Base-by-base conservation (phyloP, 1,284 basidiomycete species). In the Lentinus polychrous region DNA sequence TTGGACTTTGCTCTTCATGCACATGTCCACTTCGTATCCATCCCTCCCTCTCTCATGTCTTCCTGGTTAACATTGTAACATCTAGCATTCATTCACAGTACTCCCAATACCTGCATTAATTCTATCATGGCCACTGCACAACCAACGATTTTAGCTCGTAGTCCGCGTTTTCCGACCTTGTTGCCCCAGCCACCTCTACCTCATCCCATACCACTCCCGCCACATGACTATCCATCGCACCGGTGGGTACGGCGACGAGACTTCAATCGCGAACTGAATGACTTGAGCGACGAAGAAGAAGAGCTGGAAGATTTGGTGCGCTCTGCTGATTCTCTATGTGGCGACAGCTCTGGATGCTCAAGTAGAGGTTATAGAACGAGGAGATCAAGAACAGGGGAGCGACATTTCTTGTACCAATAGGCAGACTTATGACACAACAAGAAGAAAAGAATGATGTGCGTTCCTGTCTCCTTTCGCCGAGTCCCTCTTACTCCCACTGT, bases 391-490 rank as follows among this genome's bases (percentile, higher is more conserved):
- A 79, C 51, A 73, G 85, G 38, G 87, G 88, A 8, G 81, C 74
- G 52, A 71, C 65, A 49, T 88, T 79, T 60, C 69, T 87, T 20
- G 73, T 90, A 20, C 86, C 87, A 5, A 81, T 89, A 44, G 87
- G 87, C 5, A 75, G 79, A 39, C 73, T 73, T 41, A 69, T 83
- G 49, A 91, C 87, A 8, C 78, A 83, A 53, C 75, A 83, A 53
- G 87, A 91, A 60, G 87, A 91, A 65, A 87, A 86, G 68, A 89
- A 87, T 58, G 88, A 91, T 60, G 87, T 88, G 50, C 49, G 79
- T 68, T 24, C 34, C 12, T 42, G 22, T 49, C 38, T 46, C 27
- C 27, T 34, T 49, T 27, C 40, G 22, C 40, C 23, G 31, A 34
- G 49, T 10, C 24, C 17, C 50, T 51, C 3, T 39, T 37, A 43